Conservation (phyloP, 2,329 filamentous ascomycete genomes). For the Trichoderma koningii region DNA sequence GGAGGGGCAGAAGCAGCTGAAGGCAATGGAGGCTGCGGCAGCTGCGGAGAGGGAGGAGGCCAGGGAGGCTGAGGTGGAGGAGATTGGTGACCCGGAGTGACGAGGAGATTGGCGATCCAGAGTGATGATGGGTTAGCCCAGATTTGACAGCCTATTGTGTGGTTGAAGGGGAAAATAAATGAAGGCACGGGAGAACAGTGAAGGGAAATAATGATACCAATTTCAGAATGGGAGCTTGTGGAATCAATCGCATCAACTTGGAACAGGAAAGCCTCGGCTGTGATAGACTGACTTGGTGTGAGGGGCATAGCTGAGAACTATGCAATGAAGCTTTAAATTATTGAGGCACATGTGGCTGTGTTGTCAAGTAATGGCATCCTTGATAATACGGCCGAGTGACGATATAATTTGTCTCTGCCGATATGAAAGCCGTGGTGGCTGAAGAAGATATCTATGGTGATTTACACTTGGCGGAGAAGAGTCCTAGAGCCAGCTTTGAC, state of each 20-base stretch:
- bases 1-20: slow-evolving; percentile 75
- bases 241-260: neutral
- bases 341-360: neutral
- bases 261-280: neutral
- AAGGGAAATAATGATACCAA: slow-evolving; percentile 6
- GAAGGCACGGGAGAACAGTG: neutral
- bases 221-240: neutral
- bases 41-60: slow-evolving; percentile 29
- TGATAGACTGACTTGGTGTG: neutral
- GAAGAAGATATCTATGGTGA: too few relatives aligned
- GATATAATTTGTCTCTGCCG: too few relatives aligned
- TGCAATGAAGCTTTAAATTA: neutral
- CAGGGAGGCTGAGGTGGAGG: neutral
- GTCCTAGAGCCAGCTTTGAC: too few relatives aligned
- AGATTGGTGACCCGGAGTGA: slow-evolving; percentile 43
- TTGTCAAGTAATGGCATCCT: neutral
- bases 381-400: neutral
- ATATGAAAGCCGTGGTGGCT: too few relatives aligned
- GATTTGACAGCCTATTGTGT: neutral
- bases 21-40: slow-evolving; percentile 63
- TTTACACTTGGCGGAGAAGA: too few relatives aligned
- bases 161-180: neutral
- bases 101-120: slow-evolving; percentile 40
- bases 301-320: neutral
- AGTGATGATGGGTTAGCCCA: slow-evolving; percentile 29